Percentiles rank a stretch among this genome's conserved stretches.
phyloP scores from a whole-genome alignment of 2,329 filamentous ascomycete species.

The Arthrinium phaeospermum region DNA sequence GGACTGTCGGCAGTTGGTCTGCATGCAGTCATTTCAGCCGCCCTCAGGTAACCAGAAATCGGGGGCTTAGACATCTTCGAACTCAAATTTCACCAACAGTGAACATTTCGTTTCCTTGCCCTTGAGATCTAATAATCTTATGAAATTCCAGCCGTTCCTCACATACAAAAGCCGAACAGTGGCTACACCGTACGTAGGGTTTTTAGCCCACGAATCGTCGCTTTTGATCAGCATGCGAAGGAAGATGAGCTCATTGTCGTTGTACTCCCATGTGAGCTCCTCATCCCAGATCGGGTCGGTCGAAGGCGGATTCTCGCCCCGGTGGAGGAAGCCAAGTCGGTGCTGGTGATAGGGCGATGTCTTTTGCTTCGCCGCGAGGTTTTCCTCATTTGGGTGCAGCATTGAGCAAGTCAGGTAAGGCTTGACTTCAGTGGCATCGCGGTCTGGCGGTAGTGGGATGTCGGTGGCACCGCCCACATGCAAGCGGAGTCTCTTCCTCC shows the following conservation, averaged over 20 bases:
- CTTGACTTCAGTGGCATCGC: constrained; percentile 59
- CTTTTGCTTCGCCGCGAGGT: constrained; percentile 63
- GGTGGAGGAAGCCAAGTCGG: constrained; percentile 61
- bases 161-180: constrained; percentile 66
- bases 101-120: constrained; percentile 68
- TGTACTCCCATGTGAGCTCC: constrained; percentile 69
- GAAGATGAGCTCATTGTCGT: constrained; percentile 70
- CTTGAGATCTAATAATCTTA: constrained; percentile 68
- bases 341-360: constrained; percentile 66
- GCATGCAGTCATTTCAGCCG: background rate
- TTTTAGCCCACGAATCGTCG: constrained; percentile 66
- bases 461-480: constrained; percentile 68
- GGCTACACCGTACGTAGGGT: constrained; percentile 66
- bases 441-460: constrained; percentile 58
- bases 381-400: constrained; percentile 60
- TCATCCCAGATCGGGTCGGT: constrained; percentile 72
- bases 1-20: background rate
- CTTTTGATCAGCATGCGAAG: constrained; percentile 70
- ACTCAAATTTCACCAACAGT: constrained; percentile 65
- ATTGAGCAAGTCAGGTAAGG: constrained; percentile 71
- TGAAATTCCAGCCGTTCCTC: constrained; percentile 63
- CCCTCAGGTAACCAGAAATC: background rate
- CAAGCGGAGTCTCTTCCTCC: constrained; percentile 58
- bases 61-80: constrained; percentile 44
- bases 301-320: constrained; percentile 60